phyloP scores from a whole-genome alignment of 164 flowering plant species.

The Aristolochia californica region DNA sequence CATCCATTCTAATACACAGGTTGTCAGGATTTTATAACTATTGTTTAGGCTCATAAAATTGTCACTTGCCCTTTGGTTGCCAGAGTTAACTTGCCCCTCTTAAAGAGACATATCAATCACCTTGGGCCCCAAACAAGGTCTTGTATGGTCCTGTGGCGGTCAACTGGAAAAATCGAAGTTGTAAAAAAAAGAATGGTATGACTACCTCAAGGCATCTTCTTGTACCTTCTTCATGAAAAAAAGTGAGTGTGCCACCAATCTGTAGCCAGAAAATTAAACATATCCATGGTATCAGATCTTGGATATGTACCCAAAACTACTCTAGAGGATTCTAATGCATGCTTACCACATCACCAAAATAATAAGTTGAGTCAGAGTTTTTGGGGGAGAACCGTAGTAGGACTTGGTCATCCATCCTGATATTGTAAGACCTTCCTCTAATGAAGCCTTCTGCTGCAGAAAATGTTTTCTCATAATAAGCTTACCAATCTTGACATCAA shows the following conservation, averaged over 20 bases:
- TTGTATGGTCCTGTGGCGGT: too few relatives aligned
- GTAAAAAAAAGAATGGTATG: neutral
- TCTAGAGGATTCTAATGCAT: neutral
- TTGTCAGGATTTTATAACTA: too few relatives aligned
- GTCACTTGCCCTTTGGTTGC: too few relatives aligned
- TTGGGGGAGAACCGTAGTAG: conserved; percentile 90
- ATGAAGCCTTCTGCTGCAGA: conserved; percentile 93
- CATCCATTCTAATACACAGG: too few relatives aligned
- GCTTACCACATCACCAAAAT: conserved; percentile 79
- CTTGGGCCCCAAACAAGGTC: too few relatives aligned
- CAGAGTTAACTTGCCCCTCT: too few relatives aligned
- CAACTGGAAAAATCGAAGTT: neutral
- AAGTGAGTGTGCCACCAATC: conserved; percentile 98
- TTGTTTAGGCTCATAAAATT: too few relatives aligned
- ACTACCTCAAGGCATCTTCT: conserved; percentile 94
- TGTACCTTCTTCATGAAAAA: conserved; percentile 81
- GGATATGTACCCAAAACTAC: neutral
- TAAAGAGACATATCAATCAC: too few relatives aligned
- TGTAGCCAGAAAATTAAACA: conserved; percentile 21
- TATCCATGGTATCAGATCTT: neutral
- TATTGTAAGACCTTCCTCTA: conserved; percentile 94
- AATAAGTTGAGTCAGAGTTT: conserved; percentile 85
- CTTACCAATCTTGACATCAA: conserved; percentile 9
- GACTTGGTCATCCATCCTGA: conserved; percentile 91
- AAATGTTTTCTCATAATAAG: conserved; percentile 41